These are phyloP conservation scores for Betula pendula DNA, from an alignment of 306 rosid species.

Conservation along the genomic window DNA sequence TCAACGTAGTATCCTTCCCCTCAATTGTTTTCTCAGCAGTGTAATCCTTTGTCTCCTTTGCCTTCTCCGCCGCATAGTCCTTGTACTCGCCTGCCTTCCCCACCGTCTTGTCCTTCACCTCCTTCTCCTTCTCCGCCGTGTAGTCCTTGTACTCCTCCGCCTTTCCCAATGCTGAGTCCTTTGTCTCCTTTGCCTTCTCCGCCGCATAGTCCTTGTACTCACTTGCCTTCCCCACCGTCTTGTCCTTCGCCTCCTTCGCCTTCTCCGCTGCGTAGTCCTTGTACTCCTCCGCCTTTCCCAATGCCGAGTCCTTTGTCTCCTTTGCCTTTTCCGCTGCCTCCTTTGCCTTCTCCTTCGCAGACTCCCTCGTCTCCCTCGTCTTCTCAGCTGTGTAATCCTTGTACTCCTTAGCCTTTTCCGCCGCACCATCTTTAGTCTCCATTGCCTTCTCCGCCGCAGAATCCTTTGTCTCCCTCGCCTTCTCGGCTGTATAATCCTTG, in stretches of 20 bases:
- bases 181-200: conserved; percentile 35
- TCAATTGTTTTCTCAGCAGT: conserved; percentile 55
- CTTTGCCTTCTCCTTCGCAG: conserved; percentile 14
- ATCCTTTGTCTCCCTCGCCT: conserved; percentile 25
- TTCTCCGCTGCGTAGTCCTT: conserved; percentile 33
- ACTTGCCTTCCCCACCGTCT: conserved; percentile 19
- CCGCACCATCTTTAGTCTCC: conserved; percentile 14
- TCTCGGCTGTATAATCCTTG: conserved; percentile 23
- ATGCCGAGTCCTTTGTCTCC: conserved; percentile 28
- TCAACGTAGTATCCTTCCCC: conserved; percentile 49
- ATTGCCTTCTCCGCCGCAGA: conserved; percentile 19
- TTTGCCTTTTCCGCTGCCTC: conserved; percentile 34
- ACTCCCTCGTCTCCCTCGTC: conserved; percentile 25
- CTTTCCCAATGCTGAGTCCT: conserved; percentile 30
- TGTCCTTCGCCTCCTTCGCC: conserved; percentile 38
- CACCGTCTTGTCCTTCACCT: conserved; percentile 24
- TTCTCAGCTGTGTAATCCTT: conserved; percentile 22
- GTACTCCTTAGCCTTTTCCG: conserved; percentile 32
- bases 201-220: conserved; percentile 34
- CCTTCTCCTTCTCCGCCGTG: conserved; percentile 32
- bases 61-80: conserved; percentile 23
- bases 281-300: conserved; percentile 29
- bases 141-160: conserved; percentile 34
- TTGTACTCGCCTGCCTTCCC: conserved; percentile 36
- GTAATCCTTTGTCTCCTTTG: conserved; percentile 33